A percentile compares a stretch with the other conserved stretches of the same genome.
These are phyloP conservation scores for Naganishia liquefaciens DNA, from an alignment of 1,284 basidiomycete species.

Conservation along the genomic window DNA sequence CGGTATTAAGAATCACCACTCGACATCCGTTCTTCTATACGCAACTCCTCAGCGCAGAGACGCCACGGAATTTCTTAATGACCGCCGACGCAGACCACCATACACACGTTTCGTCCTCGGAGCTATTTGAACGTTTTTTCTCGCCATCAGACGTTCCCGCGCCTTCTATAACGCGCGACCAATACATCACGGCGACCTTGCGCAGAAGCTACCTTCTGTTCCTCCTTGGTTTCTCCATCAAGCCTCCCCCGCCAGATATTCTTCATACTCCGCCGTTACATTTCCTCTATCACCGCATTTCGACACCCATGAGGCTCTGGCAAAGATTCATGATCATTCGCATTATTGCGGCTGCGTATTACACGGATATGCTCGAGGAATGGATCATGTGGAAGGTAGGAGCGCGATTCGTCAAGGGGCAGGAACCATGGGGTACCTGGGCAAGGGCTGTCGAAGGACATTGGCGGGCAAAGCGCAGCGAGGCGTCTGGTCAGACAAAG, in stretches of 20 bases:
- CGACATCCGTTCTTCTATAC: constrained; percentile 62
- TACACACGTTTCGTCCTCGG: constrained; percentile 49
- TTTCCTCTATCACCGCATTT: constrained; percentile 23
- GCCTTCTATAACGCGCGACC: constrained; percentile 27
- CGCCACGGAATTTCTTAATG: constrained; percentile 56
- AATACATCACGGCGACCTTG: constrained; percentile 24
- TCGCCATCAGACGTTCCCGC: constrained; percentile 34
- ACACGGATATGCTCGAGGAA: constrained; percentile 53
- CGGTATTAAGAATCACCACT: constrained; percentile 55
- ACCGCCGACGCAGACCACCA: constrained; percentile 44
- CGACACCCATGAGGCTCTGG: not conserved
- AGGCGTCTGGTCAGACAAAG: too few relatives aligned
- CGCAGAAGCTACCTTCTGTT: constrained; percentile 35
- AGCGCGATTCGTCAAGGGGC: constrained; percentile 57
- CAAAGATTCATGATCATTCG: constrained; percentile 28
- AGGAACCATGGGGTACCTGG: constrained; percentile 58
- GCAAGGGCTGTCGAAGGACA: constrained; percentile 14
- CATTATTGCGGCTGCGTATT: constrained; percentile 44
- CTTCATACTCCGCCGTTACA: constrained; percentile 25
- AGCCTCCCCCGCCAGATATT: constrained; percentile 36
- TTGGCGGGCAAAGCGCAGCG: not conserved
- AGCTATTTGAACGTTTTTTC: constrained; percentile 56
- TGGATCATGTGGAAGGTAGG: constrained; percentile 51
- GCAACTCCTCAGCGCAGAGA: constrained; percentile 59
- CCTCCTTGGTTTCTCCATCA: constrained; percentile 33